These are phyloP conservation scores for Meira miltonrushii DNA, from an alignment of 1,284 basidiomycete species.

Conservation along the genomic window DNA sequence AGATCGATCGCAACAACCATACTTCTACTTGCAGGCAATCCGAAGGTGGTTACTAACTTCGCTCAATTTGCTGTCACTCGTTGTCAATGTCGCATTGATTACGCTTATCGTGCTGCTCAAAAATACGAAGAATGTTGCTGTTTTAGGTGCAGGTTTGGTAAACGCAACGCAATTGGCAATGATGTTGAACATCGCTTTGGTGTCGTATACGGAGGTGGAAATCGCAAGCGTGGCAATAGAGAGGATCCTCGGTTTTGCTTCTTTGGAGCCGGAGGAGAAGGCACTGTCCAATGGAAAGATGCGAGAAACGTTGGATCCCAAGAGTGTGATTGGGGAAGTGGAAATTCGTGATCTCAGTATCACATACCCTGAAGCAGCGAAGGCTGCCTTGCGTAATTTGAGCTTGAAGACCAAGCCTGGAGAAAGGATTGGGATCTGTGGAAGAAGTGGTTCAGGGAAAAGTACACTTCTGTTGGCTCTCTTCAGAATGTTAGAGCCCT, in stretches of 20 bases:
- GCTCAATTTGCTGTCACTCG: slow-evolving; percentile 21
- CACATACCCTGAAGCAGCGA: slow-evolving; percentile 21
- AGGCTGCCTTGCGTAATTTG: slow-evolving; percentile 30
- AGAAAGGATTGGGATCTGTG: slow-evolving; percentile 29
- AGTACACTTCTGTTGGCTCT: slow-evolving; percentile 36
- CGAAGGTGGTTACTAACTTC: slow-evolving; percentile 40
- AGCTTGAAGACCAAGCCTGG: slow-evolving; percentile 24
- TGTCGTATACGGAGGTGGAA: slow-evolving; percentile 50
- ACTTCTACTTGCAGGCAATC: slow-evolving; percentile 29
- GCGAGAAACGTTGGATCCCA: not conserved
- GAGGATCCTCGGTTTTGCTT: slow-evolving; percentile 45
- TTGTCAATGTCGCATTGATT: slow-evolving; percentile 30
- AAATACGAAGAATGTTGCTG: slow-evolving; percentile 25
- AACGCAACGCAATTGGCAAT: slow-evolving; percentile 32
- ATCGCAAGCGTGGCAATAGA: slow-evolving; percentile 52
- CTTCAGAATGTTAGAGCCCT: slow-evolving; percentile 32
- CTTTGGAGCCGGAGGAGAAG: slow-evolving; percentile 26
- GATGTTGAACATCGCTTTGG: slow-evolving; percentile 24
- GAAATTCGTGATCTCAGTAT: slow-evolving; percentile 24
- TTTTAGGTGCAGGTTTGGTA: slow-evolving; percentile 50
- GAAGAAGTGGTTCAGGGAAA: slow-evolving; percentile 34
- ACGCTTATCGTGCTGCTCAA: slow-evolving; percentile 30
- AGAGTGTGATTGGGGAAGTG: slow-evolving; percentile 18
- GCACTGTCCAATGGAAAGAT: not conserved
- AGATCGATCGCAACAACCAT: slow-evolving; percentile 27